Percentiles rank a stretch among this genome's conserved stretches.
These are phyloP conservation scores for Erysimum cheiranthoides DNA, from an alignment of 345 rosid genomes.

Conservation along the genomic window DNA sequence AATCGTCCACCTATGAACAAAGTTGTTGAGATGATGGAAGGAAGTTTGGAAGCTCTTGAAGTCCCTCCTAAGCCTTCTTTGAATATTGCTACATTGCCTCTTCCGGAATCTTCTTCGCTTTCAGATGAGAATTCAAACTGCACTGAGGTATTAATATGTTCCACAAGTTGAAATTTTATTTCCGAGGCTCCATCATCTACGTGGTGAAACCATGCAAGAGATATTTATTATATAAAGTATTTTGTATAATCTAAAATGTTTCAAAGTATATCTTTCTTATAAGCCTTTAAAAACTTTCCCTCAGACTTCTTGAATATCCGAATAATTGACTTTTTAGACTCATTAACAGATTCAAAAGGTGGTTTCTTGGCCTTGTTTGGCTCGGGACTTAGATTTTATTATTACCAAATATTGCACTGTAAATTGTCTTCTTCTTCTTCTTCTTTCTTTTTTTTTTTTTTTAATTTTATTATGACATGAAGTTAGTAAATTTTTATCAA, in stretches of 20 bases:
- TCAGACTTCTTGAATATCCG: too few species aligned
- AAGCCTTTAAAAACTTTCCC: too few species aligned
- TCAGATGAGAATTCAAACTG: neutral
- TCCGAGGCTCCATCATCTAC: neutral
- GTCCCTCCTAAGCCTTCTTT: conserved; percentile 9
- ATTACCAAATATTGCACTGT: too few species aligned
- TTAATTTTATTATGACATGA: too few species aligned
- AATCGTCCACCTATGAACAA: conserved; percentile 28
- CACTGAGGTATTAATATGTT: neutral
- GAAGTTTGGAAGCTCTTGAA: conserved; percentile 13
- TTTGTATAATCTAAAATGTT: neutral
- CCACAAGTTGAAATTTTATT: neutral
- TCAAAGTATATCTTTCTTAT: too few species aligned
- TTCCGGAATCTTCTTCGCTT: neutral
- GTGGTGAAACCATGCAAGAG: neutral
- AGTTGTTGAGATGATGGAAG: conserved; percentile 36
- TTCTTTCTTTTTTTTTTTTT: too few species aligned
- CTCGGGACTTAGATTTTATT: too few species aligned
- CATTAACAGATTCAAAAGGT: too few species aligned
- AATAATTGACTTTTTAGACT: too few species aligned
- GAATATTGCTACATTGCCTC: neutral
- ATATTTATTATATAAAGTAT: neutral
- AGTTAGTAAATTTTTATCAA: too few species aligned
- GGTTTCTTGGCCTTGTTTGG: too few species aligned
- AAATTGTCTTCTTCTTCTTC: too few species aligned